A percentile compares a stretch with the other conserved stretches of the same genome.
Evolutionary conservation across 371 early-diverging fungal species (phyloP).

Genomic region (Rhizopus sp.): DNA sequence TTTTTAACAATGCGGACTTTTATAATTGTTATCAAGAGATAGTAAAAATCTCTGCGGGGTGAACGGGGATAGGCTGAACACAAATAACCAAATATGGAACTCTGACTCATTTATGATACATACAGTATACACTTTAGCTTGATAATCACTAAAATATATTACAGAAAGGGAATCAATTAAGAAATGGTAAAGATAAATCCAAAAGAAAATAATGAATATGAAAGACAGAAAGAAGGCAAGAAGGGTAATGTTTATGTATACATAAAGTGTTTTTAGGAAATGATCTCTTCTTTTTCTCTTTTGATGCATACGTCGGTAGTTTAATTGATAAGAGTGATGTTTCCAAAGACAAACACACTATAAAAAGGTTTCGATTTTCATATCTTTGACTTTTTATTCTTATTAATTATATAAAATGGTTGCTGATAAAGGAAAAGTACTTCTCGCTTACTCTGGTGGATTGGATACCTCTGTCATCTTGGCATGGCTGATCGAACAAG

Average conservation of each 20-base stretch:
- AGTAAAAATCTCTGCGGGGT: background rate
- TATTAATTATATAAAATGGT: conserved; percentile 29
- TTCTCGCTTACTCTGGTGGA: conserved; percentile 97
- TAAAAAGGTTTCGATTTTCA: conserved; percentile 3
- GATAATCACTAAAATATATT: background rate
- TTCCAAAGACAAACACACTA: background rate
- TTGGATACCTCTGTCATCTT: conserved; percentile 98
- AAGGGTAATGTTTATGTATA: too few species aligned
- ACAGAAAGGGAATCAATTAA: too few species aligned
- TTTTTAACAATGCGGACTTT: too few species aligned
- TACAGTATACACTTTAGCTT: background rate
- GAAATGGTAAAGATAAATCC: too few species aligned
- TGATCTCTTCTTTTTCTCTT: background rate
- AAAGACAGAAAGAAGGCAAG: too few species aligned
- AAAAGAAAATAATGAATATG: too few species aligned
- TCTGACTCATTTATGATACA: conserved; percentile 24
- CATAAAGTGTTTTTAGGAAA: too few species aligned
- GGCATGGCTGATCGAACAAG: conserved; percentile 96
- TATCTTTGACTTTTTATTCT: conserved; percentile 5
- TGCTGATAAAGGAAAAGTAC: conserved; percentile 81
- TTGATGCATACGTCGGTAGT: background rate
- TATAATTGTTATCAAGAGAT: background rate
- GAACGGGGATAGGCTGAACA: conserved; percentile 5
- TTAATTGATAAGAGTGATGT: background rate
- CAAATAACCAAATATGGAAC: conserved; percentile 11